These are phyloP conservation scores for Populus hybrid DNA, from an alignment of 441 rosid genomes.

Conservation along the genomic window DNA sequence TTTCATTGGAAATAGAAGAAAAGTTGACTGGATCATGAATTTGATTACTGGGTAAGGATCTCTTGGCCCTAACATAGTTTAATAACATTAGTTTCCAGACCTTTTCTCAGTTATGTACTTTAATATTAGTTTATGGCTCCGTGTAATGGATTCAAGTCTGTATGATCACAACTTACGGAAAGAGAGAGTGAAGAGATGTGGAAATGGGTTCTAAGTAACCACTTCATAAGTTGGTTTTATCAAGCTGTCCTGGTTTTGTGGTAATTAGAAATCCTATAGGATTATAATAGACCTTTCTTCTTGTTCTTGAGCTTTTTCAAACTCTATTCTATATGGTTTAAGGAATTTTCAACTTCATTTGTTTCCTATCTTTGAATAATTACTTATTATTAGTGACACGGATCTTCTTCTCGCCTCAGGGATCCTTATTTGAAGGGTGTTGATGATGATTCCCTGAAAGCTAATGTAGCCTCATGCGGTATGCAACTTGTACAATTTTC, in stretches of 20 bases:
- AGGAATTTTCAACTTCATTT: not conserved
- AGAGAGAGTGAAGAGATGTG: not conserved
- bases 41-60: not conserved
- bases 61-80: not conserved
- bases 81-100: not conserved
- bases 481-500: constrained; percentile 18
- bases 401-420: constrained; percentile 25
- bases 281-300: not conserved
- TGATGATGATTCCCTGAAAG: constrained; percentile 50
- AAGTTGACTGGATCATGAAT: not conserved
- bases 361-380: not conserved
- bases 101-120: not conserved
- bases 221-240: not conserved
- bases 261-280: not conserved
- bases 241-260: not conserved
- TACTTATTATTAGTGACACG: not conserved
- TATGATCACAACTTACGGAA: not conserved
- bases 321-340: not conserved
- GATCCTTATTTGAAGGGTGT: constrained; percentile 59
- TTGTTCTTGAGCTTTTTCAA: not conserved
- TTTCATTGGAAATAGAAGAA: not conserved
- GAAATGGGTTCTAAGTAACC: not conserved
- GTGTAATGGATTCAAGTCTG: not conserved
- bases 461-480: constrained; percentile 51
- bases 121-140: not conserved